Base-by-base conservation (phyloP, 2,329 filamentous ascomycete species). In the Aureobasidium sp. region DNA sequence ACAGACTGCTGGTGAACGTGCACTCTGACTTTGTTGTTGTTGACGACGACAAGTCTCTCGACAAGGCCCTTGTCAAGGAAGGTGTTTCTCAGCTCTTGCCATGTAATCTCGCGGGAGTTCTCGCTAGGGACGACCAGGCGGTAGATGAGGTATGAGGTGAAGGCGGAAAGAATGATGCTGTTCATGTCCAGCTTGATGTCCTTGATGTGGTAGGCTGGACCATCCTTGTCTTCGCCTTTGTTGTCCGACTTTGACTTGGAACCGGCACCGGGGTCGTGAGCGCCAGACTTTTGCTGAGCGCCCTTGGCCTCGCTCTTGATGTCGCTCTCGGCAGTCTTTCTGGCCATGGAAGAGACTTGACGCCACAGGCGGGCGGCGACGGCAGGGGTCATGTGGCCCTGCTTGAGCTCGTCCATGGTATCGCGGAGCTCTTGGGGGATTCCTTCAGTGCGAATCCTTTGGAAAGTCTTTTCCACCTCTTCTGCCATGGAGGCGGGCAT, bases 11-110 rank as follows among this genome's bases (percentile, higher is more conserved):
- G 86, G 72, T 95, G 86, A 53, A 94, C 80, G 67, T 90, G 84
- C 35, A 97, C 90, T 60, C 88, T 85, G 49, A 97, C 94, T 64
- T 84, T 84, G 69, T 85, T 86, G 66, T 86, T 84, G 68, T 91
- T 86, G 57, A 96, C 83, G 37, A 96, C 87, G 19, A 87, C 86
- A 67, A 99, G 82, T 78, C 92, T 97, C 77, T 97, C 90, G 22
- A 99, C 92, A 27, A 99, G 82, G 8, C 94, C 94, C 80, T 96
- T 97, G 76, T 97, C 91, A 64, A 99, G 81, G 80, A 96, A 97
- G 35, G 91, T 94, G 68, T 85, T 92, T 65, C 90, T 82, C 77
- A 99, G 90, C 77, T 99, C 94, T 76, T 99, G 92, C 90, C 91
- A 99, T 61, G 94, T 97, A 63, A 99, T 97, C 72, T 99, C 93